Evolutionary conservation across 2,329 filamentous ascomycete genomes (phyloP).

Genomic region (Aspergillus quadrilineatus): DNA sequence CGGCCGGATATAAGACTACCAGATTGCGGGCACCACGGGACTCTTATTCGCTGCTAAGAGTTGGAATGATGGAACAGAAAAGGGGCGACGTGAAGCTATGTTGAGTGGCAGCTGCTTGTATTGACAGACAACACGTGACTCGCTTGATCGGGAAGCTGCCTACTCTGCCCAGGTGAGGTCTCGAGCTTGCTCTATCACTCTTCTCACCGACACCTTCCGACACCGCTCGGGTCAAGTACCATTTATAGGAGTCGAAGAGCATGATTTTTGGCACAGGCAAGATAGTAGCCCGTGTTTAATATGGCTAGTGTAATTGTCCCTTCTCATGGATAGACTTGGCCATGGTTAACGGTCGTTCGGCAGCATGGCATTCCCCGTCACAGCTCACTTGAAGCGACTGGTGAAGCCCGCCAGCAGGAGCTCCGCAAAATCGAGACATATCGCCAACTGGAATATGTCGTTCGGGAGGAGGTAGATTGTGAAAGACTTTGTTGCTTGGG

Average conservation of each 20-base stretch:
- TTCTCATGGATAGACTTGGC: not conserved
- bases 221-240: not conserved
- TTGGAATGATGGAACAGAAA: not conserved
- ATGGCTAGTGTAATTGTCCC: conserved; percentile 34
- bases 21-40: not conserved
- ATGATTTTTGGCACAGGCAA: not conserved
- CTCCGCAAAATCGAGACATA: conserved; percentile 74
- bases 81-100: not conserved
- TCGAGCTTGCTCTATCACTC: not conserved
- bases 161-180: not conserved
- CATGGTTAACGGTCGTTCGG: conserved; percentile 24
- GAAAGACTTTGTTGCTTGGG: not conserved
- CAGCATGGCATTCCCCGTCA: conserved; percentile 83
- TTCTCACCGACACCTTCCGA: not conserved
- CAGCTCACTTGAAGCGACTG: conserved; percentile 60
- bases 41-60: not conserved
- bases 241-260: not conserved
- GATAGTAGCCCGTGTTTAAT: conserved; percentile 1
- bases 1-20: conserved; percentile 8
- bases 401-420: conserved; percentile 70
- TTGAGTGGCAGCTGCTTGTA: conserved; percentile 1
- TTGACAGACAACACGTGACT: conserved; percentile 13
- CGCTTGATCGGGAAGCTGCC: conserved; percentile 17
- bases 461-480: conserved; percentile 61
- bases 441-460: conserved; percentile 65